Evolutionary conservation across 2,329 filamentous ascomycete genomes (phyloP).

Genomic region (Cordyceps cateniannulata): DNA sequence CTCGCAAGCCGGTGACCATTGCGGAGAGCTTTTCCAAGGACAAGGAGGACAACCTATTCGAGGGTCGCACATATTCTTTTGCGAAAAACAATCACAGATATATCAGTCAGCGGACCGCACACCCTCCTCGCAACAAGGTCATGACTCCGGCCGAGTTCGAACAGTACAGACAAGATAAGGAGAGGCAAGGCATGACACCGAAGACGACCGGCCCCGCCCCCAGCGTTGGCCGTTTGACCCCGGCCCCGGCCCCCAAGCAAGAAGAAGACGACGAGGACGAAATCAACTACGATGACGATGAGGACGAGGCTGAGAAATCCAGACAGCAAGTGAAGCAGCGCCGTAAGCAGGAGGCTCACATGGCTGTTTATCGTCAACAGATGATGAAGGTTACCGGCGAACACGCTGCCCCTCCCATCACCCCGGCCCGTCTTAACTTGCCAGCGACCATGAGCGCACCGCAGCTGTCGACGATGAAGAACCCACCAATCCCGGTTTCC

Average conservation of each 20-base stretch:
- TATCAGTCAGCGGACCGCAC: slow-evolving; percentile 25
- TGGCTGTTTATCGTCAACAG: slow-evolving; percentile 83
- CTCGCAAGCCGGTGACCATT: slow-evolving; percentile 12
- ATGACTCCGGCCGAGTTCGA: slow-evolving; percentile 91
- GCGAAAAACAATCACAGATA: slow-evolving; percentile 31
- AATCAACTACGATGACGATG: slow-evolving; percentile 63
- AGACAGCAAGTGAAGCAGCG: slow-evolving; percentile 69
- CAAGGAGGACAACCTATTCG: slow-evolving; percentile 51
- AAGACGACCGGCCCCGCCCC: slow-evolving; percentile 27
- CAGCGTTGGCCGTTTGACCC: not conserved
- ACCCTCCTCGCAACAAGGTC: slow-evolving; percentile 58
- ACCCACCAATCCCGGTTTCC: slow-evolving; percentile 36
- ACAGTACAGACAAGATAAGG: slow-evolving; percentile 68
- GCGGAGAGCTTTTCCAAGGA: slow-evolving; percentile 23
- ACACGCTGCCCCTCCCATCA: slow-evolving; percentile 28
- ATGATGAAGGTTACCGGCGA: slow-evolving; percentile 96
- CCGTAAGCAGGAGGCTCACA: slow-evolving; percentile 82
- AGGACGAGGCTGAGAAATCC: slow-evolving; percentile 72
- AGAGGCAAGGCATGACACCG: slow-evolving; percentile 44
- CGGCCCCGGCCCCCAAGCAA: slow-evolving; percentile 20
- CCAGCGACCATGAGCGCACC: slow-evolving; percentile 57
- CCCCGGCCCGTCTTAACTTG: slow-evolving; percentile 45
- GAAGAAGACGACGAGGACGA: slow-evolving; percentile 60
- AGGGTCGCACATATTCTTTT: slow-evolving; percentile 36
- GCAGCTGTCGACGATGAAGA: slow-evolving; percentile 40